Evolutionary conservation across 2,329 filamentous ascomycete genomes (phyloP), one percentile per base, ranked within the genome.

Genomic region (Graphiopsis chlorocephala): DNA sequence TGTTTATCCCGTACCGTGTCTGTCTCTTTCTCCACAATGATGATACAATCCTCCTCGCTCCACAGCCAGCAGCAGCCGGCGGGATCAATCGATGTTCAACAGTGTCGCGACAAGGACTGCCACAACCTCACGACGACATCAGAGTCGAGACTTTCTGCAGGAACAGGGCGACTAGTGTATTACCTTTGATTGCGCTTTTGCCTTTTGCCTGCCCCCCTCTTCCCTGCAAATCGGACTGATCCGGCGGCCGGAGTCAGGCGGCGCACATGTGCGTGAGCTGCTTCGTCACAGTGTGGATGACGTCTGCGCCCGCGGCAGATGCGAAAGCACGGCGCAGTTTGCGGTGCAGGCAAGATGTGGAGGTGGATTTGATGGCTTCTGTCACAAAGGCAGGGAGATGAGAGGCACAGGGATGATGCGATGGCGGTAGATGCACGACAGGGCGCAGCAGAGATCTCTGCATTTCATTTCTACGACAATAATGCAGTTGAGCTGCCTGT

Each of bases 181-280:
- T 26, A 45, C 5, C 58, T 60, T 61, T 61, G 48, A 50, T 35
- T 52, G 26, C 58, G 17, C n/a, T 25, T 35, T 26, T 35, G n/a
- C 53, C 53, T 56, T 35, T 28, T 26, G 15, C 25, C 25, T 23
- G 25, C 12, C n/a, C 45, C 42, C 29, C 45, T 23, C 35, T 12
- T 53, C n/a, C 48, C 35, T 23, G 48, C 60, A 45, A 62, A 55
- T 55, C 48, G 60, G 33, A 25, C 48, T 53, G 48, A 17, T 50
- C 38, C 38, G 38, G 60, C 60, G 48, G 33, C 60, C 48, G 59
- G 59, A 38, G 48, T 53, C 47, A 62, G 45, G 53, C 59, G 59
- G 59, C 59, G 29, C 58, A 23, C n/a, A 45, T 33, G 42, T 61
- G 29, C 58, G 58, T 50, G 45, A 12, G 45, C 29, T 42, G 60